Evolutionary conservation across 768 basidiomycete species (phyloP).

Genomic region (Dacryopinax spathularia): DNA sequence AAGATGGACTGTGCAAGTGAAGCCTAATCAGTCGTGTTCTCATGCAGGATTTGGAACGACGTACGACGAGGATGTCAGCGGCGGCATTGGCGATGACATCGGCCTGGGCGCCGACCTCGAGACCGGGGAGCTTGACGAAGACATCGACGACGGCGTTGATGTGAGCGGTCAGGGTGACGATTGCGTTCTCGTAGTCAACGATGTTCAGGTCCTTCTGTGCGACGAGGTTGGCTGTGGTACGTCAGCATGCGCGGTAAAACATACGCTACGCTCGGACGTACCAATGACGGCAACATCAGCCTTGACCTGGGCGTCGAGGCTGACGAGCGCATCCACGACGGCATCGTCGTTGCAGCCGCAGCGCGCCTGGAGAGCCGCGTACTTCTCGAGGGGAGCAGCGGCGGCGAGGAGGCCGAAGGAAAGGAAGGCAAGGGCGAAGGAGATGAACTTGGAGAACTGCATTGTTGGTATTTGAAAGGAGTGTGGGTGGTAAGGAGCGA

Average conservation of each 20-base stretch:
- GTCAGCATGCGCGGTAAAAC: no score
- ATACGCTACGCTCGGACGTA: no score
- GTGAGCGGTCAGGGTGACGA: not conserved
- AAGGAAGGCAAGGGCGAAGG: not conserved
- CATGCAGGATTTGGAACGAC: no score
- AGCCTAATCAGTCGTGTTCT: no score
- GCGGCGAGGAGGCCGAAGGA: not conserved
- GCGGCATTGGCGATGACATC: not conserved
- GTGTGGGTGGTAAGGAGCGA: no score
- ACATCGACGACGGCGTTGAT: not conserved
- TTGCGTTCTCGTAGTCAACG: not conserved
- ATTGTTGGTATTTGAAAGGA: no score
- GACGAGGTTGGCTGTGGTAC: not conserved
- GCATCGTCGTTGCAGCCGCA: not conserved
- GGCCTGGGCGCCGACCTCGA: not conserved
- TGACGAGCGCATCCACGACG: not conserved
- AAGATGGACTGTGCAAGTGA: no score
- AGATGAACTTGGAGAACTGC: constrained; percentile 2
- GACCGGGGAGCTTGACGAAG: not conserved
- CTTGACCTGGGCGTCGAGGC: not conserved
- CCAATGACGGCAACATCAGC: not conserved
- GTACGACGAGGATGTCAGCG: not conserved
- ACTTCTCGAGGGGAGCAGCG: not conserved
- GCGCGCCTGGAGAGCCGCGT: not conserved
- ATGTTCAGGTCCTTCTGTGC: not conserved